Conservation (phyloP, 257 asterid genomes). For the Nicotiana attenuata region DNA sequence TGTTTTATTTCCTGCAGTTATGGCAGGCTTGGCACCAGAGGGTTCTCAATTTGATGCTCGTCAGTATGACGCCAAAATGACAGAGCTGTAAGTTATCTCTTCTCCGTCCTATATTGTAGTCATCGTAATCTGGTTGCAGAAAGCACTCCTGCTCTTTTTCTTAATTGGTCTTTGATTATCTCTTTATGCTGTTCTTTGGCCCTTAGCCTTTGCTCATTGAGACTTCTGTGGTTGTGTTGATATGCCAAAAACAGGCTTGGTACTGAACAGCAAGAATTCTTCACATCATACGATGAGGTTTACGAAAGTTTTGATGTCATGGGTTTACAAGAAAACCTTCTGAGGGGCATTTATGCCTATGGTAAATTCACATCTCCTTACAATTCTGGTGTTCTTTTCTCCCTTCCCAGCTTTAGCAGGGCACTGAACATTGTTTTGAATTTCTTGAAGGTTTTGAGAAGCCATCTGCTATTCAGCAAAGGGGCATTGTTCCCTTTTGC, state of each 20-base stretch:
- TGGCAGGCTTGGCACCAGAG: slow-evolving; percentile 53
- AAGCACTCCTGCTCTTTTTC: neutral
- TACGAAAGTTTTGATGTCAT: slow-evolving; percentile 9
- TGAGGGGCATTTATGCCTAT: slow-evolving; percentile 56
- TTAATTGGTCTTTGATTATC: neutral
- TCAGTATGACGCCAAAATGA: slow-evolving; percentile 51
- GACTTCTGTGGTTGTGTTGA: neutral
- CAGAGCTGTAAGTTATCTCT: slow-evolving; percentile 35
- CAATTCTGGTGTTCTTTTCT: neutral
- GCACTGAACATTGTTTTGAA: neutral
- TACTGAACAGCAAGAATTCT: slow-evolving; percentile 29
- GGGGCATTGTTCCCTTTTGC: slow-evolving; percentile 62
- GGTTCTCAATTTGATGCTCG: slow-evolving; percentile 57
- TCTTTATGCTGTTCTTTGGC: neutral
- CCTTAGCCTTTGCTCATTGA: neutral
- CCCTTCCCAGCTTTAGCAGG: neutral
- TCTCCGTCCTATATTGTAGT: neutral
- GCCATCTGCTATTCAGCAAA: slow-evolving; percentile 66
- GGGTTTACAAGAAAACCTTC: slow-evolving; percentile 13
- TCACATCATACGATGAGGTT: slow-evolving; percentile 7
- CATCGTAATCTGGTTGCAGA: neutral
- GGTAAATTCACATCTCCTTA: slow-evolving; percentile 22
- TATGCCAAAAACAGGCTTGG: slow-evolving; percentile 35
- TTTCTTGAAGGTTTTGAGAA: slow-evolving; percentile 50
- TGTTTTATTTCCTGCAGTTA: slow-evolving; percentile 29